Evolutionary conservation across 768 basidiomycete genomes (phyloP), one percentile per base, ranked within the genome.

Genomic region (Kwoniella bestiolae): DNA sequence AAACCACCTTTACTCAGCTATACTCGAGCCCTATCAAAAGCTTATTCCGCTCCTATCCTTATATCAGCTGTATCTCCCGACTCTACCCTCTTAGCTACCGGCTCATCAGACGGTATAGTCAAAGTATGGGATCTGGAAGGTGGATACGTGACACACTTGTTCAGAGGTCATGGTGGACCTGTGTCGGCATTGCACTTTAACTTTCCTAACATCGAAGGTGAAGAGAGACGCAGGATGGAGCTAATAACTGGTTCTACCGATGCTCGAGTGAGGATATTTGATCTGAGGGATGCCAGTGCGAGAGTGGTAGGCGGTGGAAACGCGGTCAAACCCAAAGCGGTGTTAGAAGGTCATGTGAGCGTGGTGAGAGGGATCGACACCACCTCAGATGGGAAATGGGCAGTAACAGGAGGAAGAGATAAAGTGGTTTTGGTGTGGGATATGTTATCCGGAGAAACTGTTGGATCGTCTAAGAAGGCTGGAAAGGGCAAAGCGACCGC

Each of bases 81-180:
- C 89, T 18, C 91, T 1, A 89, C 90, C 1, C 90, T 95, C 70
- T 86, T 97, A 69, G 96, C 96, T 6, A 95, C 94, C 18, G 96
- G 96, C 1, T 91, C 95, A 11, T 92, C 95, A 6, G 96, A 99
- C 70, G 95, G 96, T 25, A 86, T 91, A 32, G 96, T 97, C 49
- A 98, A 97, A 83, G 92, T 99, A 9, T 98, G 94, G 94, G 90
- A 96, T 79, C 88, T 94, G 50, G 82, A 85, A 3, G 88, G 88
- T 26, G 94, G 93, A 34, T 94, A 89, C 78, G 87, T 91, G 32
- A 99, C 96, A 0, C 96, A 99, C 80, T 85, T 94, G 12, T 93
- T 95, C 85, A 91, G 90, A 75, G 95, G 94, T 2, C 96, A 98
- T 77, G 96, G 94, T 4, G 96, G 96, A n/a, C 91, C 96, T 65